phyloP scores from a whole-genome alignment of 2,329 filamentous ascomycete genomes.

The Plectosphaerella sp. region DNA sequence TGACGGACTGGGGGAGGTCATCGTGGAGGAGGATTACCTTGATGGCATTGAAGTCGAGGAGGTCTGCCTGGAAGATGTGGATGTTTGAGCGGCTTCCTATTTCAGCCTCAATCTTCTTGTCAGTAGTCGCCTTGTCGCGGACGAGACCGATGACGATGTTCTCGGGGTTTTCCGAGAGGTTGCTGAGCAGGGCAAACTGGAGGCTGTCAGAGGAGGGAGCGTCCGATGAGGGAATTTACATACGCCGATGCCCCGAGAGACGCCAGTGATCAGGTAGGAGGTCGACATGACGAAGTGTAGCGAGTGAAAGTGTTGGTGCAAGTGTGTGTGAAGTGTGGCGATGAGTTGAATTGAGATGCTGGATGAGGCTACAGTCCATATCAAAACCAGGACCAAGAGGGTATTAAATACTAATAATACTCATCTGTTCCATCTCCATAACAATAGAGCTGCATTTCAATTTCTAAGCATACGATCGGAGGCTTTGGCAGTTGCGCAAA shows the following conservation, averaged over 20 bases:
- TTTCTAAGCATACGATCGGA: too few species aligned
- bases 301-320: neutral
- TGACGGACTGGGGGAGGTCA: constrained; percentile 40
- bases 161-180: constrained; percentile 29
- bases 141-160: constrained; percentile 44
- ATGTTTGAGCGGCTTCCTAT: constrained; percentile 34
- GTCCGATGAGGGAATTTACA: neutral
- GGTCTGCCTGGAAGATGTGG: constrained; percentile 32
- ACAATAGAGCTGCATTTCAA: too few species aligned
- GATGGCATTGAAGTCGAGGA: constrained; percentile 32
- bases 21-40: constrained; percentile 37
- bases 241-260: constrained; percentile 13
- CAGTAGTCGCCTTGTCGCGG: constrained; percentile 37
- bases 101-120: constrained; percentile 36
- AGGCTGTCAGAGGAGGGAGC: neutral
- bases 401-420: too few species aligned
- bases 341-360: too few species aligned
- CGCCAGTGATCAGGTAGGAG: constrained; percentile 14
- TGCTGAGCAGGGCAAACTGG: constrained; percentile 15
- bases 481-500: neutral
- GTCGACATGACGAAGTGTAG: neutral
- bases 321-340: neutral
- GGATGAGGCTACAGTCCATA: too few species aligned
- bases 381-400: too few species aligned
- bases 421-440: too few species aligned